Base-by-base conservation (phyloP, 768 basidiomycete genomes). In the Hygrocybe coccinea region DNA sequence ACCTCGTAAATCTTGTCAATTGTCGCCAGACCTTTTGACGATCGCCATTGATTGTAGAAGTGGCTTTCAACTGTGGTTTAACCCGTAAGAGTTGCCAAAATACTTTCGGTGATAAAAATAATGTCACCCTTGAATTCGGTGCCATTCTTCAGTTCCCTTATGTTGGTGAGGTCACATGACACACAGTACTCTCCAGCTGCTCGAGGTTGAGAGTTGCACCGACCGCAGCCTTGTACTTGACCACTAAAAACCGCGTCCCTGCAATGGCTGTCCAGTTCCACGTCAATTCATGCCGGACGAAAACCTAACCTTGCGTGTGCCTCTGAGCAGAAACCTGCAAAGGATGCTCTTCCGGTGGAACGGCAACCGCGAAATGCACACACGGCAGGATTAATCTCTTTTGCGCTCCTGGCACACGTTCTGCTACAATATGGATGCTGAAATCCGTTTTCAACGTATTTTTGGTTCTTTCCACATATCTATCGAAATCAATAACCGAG, bases 1-100 rank as follows among this genome's bases (percentile, higher is more conserved):
- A 84, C 69, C 62, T 83, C 80, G 63, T 81, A 83, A n/a, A 80
- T 70, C 62, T 79, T 84, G 54, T 80, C 79, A 56, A 85, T 71
- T 33, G 64, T 68, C 2, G 81, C 78, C 17, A 65, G 54, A 21
- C 54, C 59, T 10, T 64, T 66, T 21, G 67, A 60, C 52, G 74
- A 70, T 48, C 76, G 78, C 84, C 83, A 84, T 68, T 82, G 79
- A 53, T 77, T 77, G 17, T 77, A 62, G 57, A 86, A 83, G 66
- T 77, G 76, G 15, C 74, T 69, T 56, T 75, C 53, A 29, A 53
- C 48, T 55, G 60, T 39, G 35, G 49, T 64, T 57, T 43, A 49
- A 24, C 46, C 22, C 29, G 24, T 52, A 49, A 55, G 36, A 24
- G 11, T 19, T 49, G 55, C 38, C 52, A 55, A 50, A 11, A n/a